phyloP scores from a whole-genome alignment of 73 alveolate species.

The Effrenium voratum region DNA sequence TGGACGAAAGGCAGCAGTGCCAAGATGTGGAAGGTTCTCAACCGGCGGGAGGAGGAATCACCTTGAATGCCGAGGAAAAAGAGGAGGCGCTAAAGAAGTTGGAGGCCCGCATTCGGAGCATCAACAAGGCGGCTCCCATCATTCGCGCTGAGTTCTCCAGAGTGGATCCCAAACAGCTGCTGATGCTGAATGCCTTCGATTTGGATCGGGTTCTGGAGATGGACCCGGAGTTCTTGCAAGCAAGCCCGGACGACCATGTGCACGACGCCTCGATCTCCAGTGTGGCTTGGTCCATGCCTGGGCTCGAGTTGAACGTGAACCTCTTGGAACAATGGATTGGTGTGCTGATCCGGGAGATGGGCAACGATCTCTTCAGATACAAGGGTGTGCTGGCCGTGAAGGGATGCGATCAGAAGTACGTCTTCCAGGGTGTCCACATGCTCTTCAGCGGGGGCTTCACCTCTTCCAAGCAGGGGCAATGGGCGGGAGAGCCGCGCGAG shows the following conservation, averaged over 20 bases:
- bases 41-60: neutral
- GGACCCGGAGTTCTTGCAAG: slow-evolving; percentile 81
- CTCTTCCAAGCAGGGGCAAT: neutral
- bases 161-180: slow-evolving; percentile 44
- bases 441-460: slow-evolving; percentile 56
- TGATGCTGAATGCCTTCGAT: slow-evolving; percentile 54
- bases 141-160: neutral
- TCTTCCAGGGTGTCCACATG: slow-evolving; percentile 94
- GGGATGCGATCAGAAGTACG: slow-evolving; percentile 60
- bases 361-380: neutral
- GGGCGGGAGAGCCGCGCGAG: slow-evolving; percentile 30
- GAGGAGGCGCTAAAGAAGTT: neutral
- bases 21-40: neutral
- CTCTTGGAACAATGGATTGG: neutral
- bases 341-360: neutral
- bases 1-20: too few relatives aligned
- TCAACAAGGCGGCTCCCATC: slow-evolving; percentile 29
- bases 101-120: slow-evolving; percentile 25
- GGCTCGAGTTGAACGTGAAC: slow-evolving; percentile 30
- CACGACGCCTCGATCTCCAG: slow-evolving; percentile 18
- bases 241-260: slow-evolving; percentile 28
- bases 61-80: neutral
- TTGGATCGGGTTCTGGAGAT: slow-evolving; percentile 30
- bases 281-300: neutral
- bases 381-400: slow-evolving; percentile 73